Base-by-base conservation (phyloP, 164 flowering plant species). In the Liquidambar formosana region DNA sequence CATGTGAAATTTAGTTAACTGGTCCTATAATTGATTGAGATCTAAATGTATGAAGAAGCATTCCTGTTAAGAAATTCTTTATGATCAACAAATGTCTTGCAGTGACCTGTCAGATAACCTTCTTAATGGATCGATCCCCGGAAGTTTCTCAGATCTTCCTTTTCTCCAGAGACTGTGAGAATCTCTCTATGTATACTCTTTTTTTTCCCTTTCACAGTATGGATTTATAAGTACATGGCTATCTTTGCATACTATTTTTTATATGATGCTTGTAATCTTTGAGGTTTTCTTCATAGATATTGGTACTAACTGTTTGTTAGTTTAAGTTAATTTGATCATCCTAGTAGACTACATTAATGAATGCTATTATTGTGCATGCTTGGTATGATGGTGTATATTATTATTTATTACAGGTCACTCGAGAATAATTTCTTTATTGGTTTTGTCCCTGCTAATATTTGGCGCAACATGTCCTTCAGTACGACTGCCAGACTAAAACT, bases 161-260 rank as follows among this genome's bases (percentile, higher is more conserved):
- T 61, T 14, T 43, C 96, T 91, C 43, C 97, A 94, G 71, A 87
- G 52, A 79, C 72, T 94, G 98, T 94, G 73, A 88, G 94, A 60
- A 38, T 63, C 54, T 49, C 57, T 65, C 11, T 52, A 19, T 12
- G 14, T 27, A 60, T 65, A 21, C n/a, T 28, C 8, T 53, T 14
- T 11, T 10, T 33, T 48, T 64, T 48, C 45, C 41, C 2, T 33
- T 6, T 33, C n/a, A n/a, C n/a, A 33, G 6, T 33, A 33, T 33
- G 41, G 41, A 33, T 6, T 33, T 33, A 33, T 33, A 33, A 33
- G 41, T 33, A 33, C 41, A 33, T n/a, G 41, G 41, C 6, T 33
- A 33, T 33, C 2, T 33, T 33, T 33, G 6, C 41, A 33, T 2
- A 33, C 2, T 33, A 2, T 33, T 33, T 33, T 33, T 33, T 33